These are phyloP conservation scores for Grigorovia jiainica DNA, from an alignment of 805 yeast species.

Conservation along the genomic window DNA sequence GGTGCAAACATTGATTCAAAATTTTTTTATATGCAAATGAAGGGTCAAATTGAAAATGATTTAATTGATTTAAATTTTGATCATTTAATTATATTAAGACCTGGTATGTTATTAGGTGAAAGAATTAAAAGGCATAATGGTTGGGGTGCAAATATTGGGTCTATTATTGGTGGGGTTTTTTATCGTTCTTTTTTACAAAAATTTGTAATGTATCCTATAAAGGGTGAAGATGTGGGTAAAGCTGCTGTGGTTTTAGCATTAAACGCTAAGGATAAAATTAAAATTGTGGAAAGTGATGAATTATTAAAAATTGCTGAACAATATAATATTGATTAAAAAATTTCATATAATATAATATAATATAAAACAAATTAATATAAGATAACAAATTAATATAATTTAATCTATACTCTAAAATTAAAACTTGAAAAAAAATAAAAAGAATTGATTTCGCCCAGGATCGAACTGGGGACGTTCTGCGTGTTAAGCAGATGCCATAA, in stretches of 20 bases:
- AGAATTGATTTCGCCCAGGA: constrained; percentile 95
- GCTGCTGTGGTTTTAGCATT: constrained; percentile 40
- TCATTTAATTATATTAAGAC: constrained; percentile 65
- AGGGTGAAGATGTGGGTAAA: constrained; percentile 57
- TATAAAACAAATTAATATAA: too few species aligned
- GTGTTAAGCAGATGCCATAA: constrained; percentile 99
- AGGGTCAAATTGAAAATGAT: constrained; percentile 70
- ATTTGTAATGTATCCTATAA: constrained; percentile 37
- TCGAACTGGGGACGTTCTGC: constrained; percentile 99
- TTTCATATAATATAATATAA: neutral
- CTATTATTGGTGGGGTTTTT: constrained; percentile 26
- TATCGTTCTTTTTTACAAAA: constrained; percentile 30
- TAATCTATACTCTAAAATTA: too few species aligned
- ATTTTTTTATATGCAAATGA: constrained; percentile 56
- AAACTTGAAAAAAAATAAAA: too few species aligned
- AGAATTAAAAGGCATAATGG: constrained; percentile 35
- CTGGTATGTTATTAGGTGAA: constrained; percentile 65
- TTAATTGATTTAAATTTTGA: constrained; percentile 54
- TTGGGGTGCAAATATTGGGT: constrained; percentile 25
- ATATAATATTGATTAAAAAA: neutral
- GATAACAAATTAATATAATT: too few species aligned
- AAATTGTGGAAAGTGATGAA: constrained; percentile 25
- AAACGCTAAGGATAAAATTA: constrained; percentile 21
- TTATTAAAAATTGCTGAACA: constrained; percentile 15
- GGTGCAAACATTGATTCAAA: constrained; percentile 54